A percentile compares a stretch with the other conserved stretches of the same genome.
Conservation (phyloP, 1,284 basidiomycete species). For the Rhizoctonia solani region DNA sequence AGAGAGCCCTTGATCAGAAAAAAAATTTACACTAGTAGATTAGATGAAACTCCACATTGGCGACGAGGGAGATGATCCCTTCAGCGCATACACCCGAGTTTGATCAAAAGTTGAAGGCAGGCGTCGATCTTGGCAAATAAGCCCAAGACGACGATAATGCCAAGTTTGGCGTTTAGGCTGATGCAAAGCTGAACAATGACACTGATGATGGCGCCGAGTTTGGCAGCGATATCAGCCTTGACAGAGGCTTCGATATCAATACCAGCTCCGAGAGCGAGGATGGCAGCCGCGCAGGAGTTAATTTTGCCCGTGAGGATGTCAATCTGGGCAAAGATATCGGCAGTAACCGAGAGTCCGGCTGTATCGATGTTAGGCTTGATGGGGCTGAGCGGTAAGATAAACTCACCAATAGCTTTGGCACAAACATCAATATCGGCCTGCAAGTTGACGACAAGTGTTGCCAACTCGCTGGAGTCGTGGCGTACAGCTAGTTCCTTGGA, state of each 20-base stretch:
- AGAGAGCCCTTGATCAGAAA: no score
- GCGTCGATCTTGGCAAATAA: background rate
- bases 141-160: background rate
- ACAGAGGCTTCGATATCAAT: background rate
- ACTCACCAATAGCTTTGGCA: background rate
- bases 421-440: background rate
- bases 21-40: background rate
- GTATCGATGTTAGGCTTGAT: background rate
- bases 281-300: no score
- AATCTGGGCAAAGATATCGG: background rate
- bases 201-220: background rate
- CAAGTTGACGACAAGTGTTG: background rate
- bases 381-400: background rate
- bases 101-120: background rate
- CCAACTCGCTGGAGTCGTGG: background rate
- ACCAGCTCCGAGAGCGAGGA: background rate
- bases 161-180: background rate
- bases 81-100: background rate
- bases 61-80: background rate
- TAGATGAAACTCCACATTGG: background rate
- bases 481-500: conserved; percentile 2
- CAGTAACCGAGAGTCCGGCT: background rate
- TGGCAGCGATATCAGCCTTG: background rate
- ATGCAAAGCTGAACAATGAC: no score
- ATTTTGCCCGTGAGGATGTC: no score